A percentile compares a stretch with the other conserved stretches of the same genome.
Conservation (phyloP, 441 rosid genomes). For the Eutrema salsugineum region DNA sequence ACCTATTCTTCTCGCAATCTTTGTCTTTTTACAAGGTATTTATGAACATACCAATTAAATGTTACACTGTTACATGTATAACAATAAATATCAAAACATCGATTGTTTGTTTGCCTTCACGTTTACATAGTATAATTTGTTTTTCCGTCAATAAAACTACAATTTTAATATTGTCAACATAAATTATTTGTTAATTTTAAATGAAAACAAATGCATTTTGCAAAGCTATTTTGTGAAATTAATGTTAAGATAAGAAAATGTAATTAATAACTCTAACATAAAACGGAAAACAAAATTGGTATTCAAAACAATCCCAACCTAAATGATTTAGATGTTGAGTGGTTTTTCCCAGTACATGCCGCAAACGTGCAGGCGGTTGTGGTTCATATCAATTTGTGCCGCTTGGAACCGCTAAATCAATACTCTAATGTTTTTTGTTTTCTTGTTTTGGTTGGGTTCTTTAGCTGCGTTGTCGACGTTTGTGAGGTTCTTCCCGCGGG, state of each 20-base stretch:
- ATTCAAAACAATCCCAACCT: neutral
- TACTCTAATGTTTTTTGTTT: neutral
- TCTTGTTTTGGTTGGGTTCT: neutral
- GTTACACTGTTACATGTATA: neutral
- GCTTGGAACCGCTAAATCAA: too few relatives aligned
- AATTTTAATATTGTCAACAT: neutral
- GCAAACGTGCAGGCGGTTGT: too few relatives aligned
- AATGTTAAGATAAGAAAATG: neutral
- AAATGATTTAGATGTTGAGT: too few relatives aligned
- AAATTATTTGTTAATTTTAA: neutral
- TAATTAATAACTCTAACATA: too few relatives aligned
- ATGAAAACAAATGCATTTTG: neutral
- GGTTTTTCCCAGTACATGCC: too few relatives aligned
- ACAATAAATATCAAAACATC: too few relatives aligned
- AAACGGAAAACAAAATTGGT: neutral
- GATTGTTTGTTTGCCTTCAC: too few relatives aligned
- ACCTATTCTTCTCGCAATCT: constrained; percentile 53
- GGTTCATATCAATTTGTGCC: too few relatives aligned
- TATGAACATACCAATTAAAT: neutral
- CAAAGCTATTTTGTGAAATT: neutral
- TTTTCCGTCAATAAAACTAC: too few relatives aligned
- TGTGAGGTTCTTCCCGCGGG: constrained; percentile 57
- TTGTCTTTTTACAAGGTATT: constrained; percentile 63
- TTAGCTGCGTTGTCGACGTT: constrained; percentile 54
- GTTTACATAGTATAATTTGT: too few relatives aligned